Percentiles rank a stretch among this genome's conserved stretches.
These are phyloP conservation scores for Penicillium italicum DNA, from an alignment of 2,329 filamentous ascomycete species.

Conservation along the genomic window DNA sequence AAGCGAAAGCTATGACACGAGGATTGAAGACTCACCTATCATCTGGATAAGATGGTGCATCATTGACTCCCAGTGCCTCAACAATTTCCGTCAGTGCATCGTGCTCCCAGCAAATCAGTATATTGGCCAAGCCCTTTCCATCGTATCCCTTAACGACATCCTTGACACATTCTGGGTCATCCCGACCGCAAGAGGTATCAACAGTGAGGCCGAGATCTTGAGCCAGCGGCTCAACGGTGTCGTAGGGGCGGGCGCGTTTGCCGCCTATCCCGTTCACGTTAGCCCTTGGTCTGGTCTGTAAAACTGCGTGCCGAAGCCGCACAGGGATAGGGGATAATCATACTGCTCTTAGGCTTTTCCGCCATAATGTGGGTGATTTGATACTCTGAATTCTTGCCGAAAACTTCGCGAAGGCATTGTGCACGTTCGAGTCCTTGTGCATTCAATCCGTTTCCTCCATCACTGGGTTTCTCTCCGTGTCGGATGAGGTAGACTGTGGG, in stretches of 20 bases:
- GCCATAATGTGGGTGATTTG: constrained; percentile 59
- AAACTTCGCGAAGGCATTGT: constrained; percentile 57
- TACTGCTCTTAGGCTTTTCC: constrained; percentile 48
- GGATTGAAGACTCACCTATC: constrained; percentile 36
- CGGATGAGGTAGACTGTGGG: constrained; percentile 61
- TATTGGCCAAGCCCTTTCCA: constrained; percentile 48
- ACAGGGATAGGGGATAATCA: constrained; percentile 6
- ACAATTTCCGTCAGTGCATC: constrained; percentile 52
- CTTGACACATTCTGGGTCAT: constrained; percentile 54
- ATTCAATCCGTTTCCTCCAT: constrained; percentile 50
- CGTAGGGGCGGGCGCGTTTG: constrained; percentile 51
- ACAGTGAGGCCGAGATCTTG: constrained; percentile 54
- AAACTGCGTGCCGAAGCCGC: neutral
- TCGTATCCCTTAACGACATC: constrained; percentile 48
- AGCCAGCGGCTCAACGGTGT: constrained; percentile 57
- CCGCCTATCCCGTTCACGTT: constrained; percentile 42
- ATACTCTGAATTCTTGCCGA: constrained; percentile 51
- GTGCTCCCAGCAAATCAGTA: constrained; percentile 63
- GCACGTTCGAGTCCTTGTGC: constrained; percentile 53
- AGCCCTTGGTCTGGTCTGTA: neutral
- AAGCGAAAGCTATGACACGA: neutral
- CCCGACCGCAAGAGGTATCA: constrained; percentile 55
- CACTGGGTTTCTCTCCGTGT: constrained; percentile 59
- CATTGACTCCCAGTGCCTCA: constrained; percentile 49
- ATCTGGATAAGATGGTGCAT: constrained; percentile 51